phyloP scores from a whole-genome alignment of 495 filamentous ascomycete genomes.

The Entonaema liquescens region DNA sequence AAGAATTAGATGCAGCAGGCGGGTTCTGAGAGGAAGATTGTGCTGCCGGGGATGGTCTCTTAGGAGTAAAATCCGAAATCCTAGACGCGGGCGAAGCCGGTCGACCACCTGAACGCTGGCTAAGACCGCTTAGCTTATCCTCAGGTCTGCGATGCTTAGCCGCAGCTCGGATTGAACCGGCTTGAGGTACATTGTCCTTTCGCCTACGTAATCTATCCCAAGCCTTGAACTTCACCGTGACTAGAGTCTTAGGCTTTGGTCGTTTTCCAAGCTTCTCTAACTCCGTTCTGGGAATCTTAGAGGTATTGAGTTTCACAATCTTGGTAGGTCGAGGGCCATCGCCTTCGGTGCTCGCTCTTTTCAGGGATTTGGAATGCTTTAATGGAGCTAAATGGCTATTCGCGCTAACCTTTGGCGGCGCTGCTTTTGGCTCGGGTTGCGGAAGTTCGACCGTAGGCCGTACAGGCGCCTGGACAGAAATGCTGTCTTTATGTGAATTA shows the following conservation, averaged over 20 bases:
- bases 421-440: slow-evolving; percentile 31
- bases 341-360: slow-evolving; percentile 40
- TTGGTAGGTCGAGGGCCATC: slow-evolving; percentile 51
- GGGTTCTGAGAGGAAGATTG: slow-evolving; percentile 9
- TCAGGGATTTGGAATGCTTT: slow-evolving; percentile 33
- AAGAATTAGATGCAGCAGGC: background rate
- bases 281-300: slow-evolving; percentile 29
- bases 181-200: slow-evolving; percentile 19
- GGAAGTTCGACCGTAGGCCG: slow-evolving; percentile 38
- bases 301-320: slow-evolving; percentile 46
- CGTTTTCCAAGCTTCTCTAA: slow-evolving; percentile 28
- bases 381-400: slow-evolving; percentile 24
- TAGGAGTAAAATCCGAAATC: slow-evolving; percentile 20
- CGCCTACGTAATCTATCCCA: slow-evolving; percentile 38
- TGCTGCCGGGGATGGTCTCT: slow-evolving; percentile 4
- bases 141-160: slow-evolving; percentile 32
- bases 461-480: slow-evolving; percentile 39
- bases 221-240: slow-evolving; percentile 38
- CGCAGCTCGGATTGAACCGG: slow-evolving; percentile 37
- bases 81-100: slow-evolving; percentile 25
- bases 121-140: slow-evolving; percentile 12
- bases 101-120: slow-evolving; percentile 8
- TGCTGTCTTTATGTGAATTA: slow-evolving; percentile 36
- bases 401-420: slow-evolving; percentile 34
- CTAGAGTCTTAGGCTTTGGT: slow-evolving; percentile 11